Percentiles rank a stretch among this genome's conserved stretches.
phyloP scores from a whole-genome alignment of 139 green algal genomes.

The Chlamydomonas sphaeroides region DNA sequence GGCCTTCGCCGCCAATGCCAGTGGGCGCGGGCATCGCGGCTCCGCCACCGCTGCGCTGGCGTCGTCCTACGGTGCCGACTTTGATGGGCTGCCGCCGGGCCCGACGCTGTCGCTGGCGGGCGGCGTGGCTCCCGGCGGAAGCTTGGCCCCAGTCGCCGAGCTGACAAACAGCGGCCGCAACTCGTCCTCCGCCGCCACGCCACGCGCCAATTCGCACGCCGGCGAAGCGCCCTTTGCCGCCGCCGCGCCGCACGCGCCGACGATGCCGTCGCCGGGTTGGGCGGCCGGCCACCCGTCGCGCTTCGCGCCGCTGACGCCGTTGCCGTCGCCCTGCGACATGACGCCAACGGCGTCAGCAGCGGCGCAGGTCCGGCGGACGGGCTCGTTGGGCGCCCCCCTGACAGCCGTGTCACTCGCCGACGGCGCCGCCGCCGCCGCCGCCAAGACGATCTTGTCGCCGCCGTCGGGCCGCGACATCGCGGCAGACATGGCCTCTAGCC shows the following conservation, averaged over 20 bases:
- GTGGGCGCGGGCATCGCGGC: not conserved
- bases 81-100: not conserved
- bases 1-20: constrained; percentile 18
- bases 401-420: no score
- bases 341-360: no score
- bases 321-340: no score
- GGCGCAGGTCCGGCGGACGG: no score
- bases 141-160: constrained; percentile 3
- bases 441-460: not conserved
- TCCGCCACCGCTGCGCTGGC: not conserved
- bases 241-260: no score
- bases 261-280: no score
- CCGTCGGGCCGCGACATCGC: not conserved
- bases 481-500: not conserved
- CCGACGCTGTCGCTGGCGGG: not conserved
- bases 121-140: not conserved
- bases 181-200: constrained; percentile 1
- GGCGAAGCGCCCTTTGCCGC: no score
- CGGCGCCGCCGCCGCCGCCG: not conserved
- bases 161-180: not conserved
- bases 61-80: not conserved
- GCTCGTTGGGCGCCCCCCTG: not conserved
- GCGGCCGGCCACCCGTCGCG: no score
- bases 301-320: no score
- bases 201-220: not conserved